Percentiles rank a stretch among this genome's conserved stretches.
Evolutionary conservation across 1,139 yeast genomes (phyloP).

Genomic region (Taphrina populina): DNA sequence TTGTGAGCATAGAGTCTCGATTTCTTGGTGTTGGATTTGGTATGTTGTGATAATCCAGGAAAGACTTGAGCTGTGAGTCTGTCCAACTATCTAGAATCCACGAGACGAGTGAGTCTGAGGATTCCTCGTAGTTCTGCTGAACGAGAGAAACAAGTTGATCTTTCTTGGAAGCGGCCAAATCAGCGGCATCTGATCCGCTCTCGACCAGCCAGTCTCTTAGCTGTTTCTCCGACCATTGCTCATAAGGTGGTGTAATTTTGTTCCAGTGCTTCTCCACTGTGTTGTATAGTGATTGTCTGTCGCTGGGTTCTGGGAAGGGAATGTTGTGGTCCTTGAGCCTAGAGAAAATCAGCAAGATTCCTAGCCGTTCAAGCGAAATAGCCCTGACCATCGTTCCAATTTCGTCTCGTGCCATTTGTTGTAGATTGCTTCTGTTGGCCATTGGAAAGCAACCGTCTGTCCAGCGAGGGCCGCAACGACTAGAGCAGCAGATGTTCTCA

Average conservation of each 20-base stretch:
- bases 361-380: too few species aligned
- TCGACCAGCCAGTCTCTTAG: conserved; percentile 37
- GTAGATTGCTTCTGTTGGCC: conserved; percentile 32
- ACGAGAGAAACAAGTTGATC: conserved; percentile 38
- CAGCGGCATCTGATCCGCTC: conserved; percentile 37
- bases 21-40: conserved; percentile 36
- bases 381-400: conserved; percentile 26
- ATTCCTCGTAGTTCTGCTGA: conserved; percentile 36
- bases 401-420: conserved; percentile 35
- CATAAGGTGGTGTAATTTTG: conserved; percentile 38
- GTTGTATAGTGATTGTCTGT: conserved; percentile 39
- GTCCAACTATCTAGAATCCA: conserved; percentile 60
- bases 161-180: conserved; percentile 38
- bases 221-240: conserved; percentile 39
- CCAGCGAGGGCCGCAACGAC: conserved; percentile 24
- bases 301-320: conserved; percentile 25
- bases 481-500: conserved; percentile 20
- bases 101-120: conserved; percentile 38
- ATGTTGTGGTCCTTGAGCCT: conserved; percentile 39
- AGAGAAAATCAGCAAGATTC: conserved; percentile 6
- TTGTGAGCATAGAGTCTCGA: conserved; percentile 43
- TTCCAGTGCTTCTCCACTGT: conserved; percentile 41
- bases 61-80: conserved; percentile 45
- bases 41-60: conserved; percentile 48
- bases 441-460: conserved; percentile 16